Evolutionary conservation across 2,329 filamentous ascomycete genomes (phyloP).

Genomic region (Coniochaeta prunicola): DNA sequence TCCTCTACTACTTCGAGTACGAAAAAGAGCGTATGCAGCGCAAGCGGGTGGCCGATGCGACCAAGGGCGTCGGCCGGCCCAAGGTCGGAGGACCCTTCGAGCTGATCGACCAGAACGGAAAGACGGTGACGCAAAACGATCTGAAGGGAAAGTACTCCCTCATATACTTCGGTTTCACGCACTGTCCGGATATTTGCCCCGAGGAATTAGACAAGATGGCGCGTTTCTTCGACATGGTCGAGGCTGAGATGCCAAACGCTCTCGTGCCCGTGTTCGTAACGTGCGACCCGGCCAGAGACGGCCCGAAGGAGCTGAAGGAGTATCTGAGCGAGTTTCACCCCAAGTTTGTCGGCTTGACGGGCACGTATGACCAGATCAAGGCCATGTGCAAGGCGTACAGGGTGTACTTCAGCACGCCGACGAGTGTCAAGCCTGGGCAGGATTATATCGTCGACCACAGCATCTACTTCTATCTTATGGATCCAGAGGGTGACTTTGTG

Average conservation of each 20-base stretch:
- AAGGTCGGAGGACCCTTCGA: conserved; percentile 88
- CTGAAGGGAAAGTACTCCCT: conserved; percentile 81
- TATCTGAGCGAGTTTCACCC: conserved; percentile 91
- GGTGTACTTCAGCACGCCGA: conserved; percentile 93
- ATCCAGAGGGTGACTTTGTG: conserved; percentile 95
- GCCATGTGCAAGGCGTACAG: conserved; percentile 90
- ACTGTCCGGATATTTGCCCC: conserved; percentile 97
- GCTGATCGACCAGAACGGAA: conserved; percentile 74
- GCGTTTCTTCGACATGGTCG: conserved; percentile 74
- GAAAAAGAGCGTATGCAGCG: conserved; percentile 90
- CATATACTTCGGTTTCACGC: conserved; percentile 98
- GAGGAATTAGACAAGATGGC: conserved; percentile 99
- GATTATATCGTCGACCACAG: conserved; percentile 98
- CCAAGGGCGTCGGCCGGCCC: conserved; percentile 85
- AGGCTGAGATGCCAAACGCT: conserved; percentile 39
- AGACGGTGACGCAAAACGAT: conserved; percentile 68
- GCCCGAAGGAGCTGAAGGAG: conserved; percentile 71
- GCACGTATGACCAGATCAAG: conserved; percentile 91
- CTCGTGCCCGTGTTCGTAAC: conserved; percentile 86
- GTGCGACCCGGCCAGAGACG: conserved; percentile 90
- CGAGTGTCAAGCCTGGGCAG: conserved; percentile 81
- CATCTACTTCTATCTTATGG: conserved; percentile 99
- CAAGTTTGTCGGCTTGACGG: conserved; percentile 79
- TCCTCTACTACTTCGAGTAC: conserved; percentile 86
- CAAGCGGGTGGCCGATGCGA: conserved; percentile 81